These are phyloP conservation scores for Gaultheria prostrata DNA, from an alignment of 148 eudicot species.

Conservation along the genomic window DNA sequence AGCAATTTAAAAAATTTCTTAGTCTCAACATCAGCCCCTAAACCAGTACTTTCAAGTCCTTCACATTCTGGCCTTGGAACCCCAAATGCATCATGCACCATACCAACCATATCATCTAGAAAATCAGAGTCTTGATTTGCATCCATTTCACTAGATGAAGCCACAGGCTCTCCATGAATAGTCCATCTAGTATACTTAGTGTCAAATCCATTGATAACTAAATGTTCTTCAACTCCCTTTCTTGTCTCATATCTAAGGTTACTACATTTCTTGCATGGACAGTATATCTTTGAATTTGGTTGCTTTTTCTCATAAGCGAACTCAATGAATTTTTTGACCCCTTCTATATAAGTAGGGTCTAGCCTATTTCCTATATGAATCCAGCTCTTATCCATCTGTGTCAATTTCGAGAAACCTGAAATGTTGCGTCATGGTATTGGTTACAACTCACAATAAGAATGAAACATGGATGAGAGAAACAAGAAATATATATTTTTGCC, in stretches of 20 bases:
- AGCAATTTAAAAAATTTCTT: not conserved
- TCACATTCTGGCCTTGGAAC: not conserved
- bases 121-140: not conserved
- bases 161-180: constrained; percentile 9
- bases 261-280: constrained; percentile 10
- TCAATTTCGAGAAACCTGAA: not conserved
- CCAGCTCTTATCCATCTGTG: constrained; percentile 17
- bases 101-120: constrained; percentile 8
- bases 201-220: not conserved
- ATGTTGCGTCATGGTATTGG: too few species aligned
- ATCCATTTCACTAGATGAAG: not conserved
- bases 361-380: constrained; percentile 7
- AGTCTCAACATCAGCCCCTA: constrained; percentile 1
- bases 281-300: not conserved
- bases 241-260: not conserved
- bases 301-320: constrained; percentile 1
- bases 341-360: not conserved
- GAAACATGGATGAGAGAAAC: too few species aligned
- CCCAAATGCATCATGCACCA: constrained; percentile 10
- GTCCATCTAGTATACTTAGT: constrained; percentile 3
- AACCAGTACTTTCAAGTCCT: not conserved
- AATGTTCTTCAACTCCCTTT: not conserved
- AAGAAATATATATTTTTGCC: too few species aligned
- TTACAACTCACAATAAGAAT: too few species aligned
- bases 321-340: constrained; percentile 9